These are phyloP conservation scores for Podospora fimiseda DNA, from an alignment of 495 filamentous ascomycete genomes.

Conservation along the genomic window DNA sequence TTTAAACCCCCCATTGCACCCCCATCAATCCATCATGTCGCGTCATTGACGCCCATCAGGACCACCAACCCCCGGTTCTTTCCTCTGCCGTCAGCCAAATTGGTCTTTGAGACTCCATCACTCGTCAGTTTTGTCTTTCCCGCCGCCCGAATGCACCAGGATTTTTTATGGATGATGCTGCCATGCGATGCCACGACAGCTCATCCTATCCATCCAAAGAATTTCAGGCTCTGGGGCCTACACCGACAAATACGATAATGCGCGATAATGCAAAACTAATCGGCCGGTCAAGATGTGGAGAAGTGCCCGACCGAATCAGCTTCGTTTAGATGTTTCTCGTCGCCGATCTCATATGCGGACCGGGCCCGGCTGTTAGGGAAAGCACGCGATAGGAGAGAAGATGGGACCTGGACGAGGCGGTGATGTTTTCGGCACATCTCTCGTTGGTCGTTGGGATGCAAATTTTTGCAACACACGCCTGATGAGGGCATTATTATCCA, in stretches of 20 bases:
- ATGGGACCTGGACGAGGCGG: neutral
- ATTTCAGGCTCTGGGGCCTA: slow-evolving; percentile 19
- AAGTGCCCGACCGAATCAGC: slow-evolving; percentile 5
- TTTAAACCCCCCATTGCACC: neutral
- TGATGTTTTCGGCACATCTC: slow-evolving; percentile 4
- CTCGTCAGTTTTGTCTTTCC: neutral
- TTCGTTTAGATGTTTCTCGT: slow-evolving; percentile 5
- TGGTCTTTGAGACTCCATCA: too few species aligned
- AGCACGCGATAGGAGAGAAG: neutral
- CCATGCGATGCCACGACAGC: slow-evolving; percentile 26
- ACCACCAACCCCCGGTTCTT: slow-evolving; percentile 1
- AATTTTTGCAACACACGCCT: neutral
- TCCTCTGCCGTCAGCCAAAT: slow-evolving; percentile 1
- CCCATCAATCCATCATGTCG: slow-evolving; percentile 13
- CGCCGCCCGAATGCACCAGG: neutral
- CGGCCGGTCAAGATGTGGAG: slow-evolving; percentile 26
- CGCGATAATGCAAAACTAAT: slow-evolving; percentile 26
- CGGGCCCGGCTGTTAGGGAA: slow-evolving; percentile 16
- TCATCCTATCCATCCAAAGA: slow-evolving; percentile 11
- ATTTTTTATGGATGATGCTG: too few species aligned
- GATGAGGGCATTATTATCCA: neutral
- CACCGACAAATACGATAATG: slow-evolving; percentile 17
- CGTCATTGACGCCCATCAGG: slow-evolving; percentile 18
- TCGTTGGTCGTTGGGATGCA: neutral
- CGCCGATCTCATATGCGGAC: slow-evolving; percentile 17